Percentiles rank a stretch among this genome's conserved stretches.
Conservation (phyloP, 2,329 filamentous ascomycete genomes). For the Colletotrichum sansevieriae region DNA sequence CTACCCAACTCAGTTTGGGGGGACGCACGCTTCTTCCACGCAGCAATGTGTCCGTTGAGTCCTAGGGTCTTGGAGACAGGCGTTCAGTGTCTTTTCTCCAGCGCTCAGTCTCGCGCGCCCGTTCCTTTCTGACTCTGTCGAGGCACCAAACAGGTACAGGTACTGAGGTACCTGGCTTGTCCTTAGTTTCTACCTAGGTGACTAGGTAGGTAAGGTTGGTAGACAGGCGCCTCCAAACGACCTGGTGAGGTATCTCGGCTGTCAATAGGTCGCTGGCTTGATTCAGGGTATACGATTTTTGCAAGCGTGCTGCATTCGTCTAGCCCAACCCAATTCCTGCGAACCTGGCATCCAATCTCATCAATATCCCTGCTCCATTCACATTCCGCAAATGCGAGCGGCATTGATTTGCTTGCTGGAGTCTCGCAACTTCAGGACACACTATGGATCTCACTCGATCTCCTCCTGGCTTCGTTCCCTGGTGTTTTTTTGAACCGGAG, state of each 20-base stretch:
- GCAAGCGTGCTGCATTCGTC: conserved; percentile 37
- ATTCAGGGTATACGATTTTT: conserved; percentile 17
- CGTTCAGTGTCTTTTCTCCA: conserved; percentile 5
- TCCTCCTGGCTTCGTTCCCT: conserved; percentile 10
- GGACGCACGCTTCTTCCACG: conserved; percentile 30
- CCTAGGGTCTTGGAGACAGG: background rate
- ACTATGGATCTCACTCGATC: conserved; percentile 30
- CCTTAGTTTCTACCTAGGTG: background rate
- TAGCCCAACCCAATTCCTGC: conserved; percentile 36
- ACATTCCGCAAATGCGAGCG: conserved; percentile 33
- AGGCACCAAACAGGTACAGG: background rate
- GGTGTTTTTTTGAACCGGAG: background rate
- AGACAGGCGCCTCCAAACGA: conserved; percentile 14
- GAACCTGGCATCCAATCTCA: conserved; percentile 36
- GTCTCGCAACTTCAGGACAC: background rate
- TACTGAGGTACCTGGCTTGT: background rate
- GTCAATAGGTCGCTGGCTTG: conserved; percentile 17
- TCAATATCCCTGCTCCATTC: conserved; percentile 31
- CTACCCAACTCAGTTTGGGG: conserved; percentile 6
- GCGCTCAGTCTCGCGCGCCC: conserved; percentile 2
- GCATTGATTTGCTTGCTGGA: conserved; percentile 17
- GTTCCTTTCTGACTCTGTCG: background rate
- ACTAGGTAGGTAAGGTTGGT: background rate
- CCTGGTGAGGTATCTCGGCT: conserved; percentile 2
- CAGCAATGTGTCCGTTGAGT: conserved; percentile 12